Evolutionary conservation across 108 stramenopile genomes (phyloP).

Genomic region (Conticribra guillardii): DNA sequence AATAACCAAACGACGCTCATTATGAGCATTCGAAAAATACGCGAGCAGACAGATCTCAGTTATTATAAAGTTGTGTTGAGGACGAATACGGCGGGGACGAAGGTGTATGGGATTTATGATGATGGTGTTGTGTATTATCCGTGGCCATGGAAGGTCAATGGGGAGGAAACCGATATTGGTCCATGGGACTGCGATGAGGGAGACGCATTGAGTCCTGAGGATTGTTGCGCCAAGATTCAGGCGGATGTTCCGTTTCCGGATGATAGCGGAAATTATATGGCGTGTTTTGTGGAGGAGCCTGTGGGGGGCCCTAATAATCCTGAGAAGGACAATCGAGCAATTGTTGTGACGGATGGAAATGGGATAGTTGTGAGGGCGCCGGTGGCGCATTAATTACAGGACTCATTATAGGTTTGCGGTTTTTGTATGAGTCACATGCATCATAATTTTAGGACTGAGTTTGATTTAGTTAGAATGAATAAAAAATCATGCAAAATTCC

Average conservation of each 20-base stretch:
- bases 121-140: constrained; percentile 38
- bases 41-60: constrained; percentile 21
- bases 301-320: constrained; percentile 32
- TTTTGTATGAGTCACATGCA: too few species aligned
- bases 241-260: constrained; percentile 18
- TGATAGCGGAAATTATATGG: constrained; percentile 29
- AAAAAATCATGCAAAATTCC: too few species aligned
- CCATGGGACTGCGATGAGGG: constrained; percentile 28
- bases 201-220: background rate
- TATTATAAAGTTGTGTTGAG: constrained; percentile 31
- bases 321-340: constrained; percentile 24
- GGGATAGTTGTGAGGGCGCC: constrained; percentile 18
- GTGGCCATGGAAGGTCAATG: constrained; percentile 29
- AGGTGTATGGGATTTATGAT: constrained; percentile 11
- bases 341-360: constrained; percentile 13
- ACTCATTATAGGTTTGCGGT: too few species aligned
- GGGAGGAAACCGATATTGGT: constrained; percentile 5
- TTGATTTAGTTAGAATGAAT: too few species aligned
- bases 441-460: too few species aligned
- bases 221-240: constrained; percentile 36
- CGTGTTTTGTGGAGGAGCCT: constrained; percentile 39
- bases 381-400: constrained; percentile 17
- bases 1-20: constrained; percentile 2
- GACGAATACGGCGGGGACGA: constrained; percentile 12
- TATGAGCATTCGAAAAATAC: constrained; percentile 19